Base-by-base conservation (phyloP, 257 asterid species). In the Cordia subcordata region DNA sequence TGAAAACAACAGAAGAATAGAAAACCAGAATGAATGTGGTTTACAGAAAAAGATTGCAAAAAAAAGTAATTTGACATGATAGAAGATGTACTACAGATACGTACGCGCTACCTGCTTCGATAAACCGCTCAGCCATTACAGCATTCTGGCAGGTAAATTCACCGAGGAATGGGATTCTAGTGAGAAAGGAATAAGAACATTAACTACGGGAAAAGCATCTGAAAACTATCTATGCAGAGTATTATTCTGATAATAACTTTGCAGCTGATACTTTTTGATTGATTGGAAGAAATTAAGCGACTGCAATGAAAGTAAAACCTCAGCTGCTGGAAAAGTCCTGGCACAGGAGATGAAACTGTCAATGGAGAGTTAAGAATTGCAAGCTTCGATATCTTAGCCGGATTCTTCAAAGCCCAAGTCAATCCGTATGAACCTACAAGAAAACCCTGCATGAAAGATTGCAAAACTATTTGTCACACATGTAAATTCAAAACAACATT, bases 61-160 rank as follows among this genome's bases (percentile, higher is more conserved):
- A 33, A 35, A 61, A 51, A 62, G 14, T 42, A 40, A 46, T 60
- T 17, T 67, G 14, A 20, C 42, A 19, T 49, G 60, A 58, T 40
- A 53, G 37, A 70, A 49, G 67, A 68, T 64, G 64, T 63, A 18
- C 57, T 59, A 55, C 60, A 58, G 98, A 92, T 92, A 92, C 96
- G 63, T 92, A 92, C 95, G 94, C 79, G 94, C 98, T 92, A 86
- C 96, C 96, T 84, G 98, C 96, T 92, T 92, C 96, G 72, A 92
- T 92, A 69, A 92, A 92, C 55, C 98, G 90, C 82, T 90, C 98
- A 40, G 98, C 96, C 96, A 86, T 84, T 47, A 88, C 66, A 42
- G 96, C 96, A 78, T 88, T 84, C 77, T 92, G 97, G 89, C 91
- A 92, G 62, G 91, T 88, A 60, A 92, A 88, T 61, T 86, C 99